Evolutionary conservation across 768 basidiomycete species (phyloP), one percentile per base, ranked within the genome.

Genomic region (Crucibulum laeve): DNA sequence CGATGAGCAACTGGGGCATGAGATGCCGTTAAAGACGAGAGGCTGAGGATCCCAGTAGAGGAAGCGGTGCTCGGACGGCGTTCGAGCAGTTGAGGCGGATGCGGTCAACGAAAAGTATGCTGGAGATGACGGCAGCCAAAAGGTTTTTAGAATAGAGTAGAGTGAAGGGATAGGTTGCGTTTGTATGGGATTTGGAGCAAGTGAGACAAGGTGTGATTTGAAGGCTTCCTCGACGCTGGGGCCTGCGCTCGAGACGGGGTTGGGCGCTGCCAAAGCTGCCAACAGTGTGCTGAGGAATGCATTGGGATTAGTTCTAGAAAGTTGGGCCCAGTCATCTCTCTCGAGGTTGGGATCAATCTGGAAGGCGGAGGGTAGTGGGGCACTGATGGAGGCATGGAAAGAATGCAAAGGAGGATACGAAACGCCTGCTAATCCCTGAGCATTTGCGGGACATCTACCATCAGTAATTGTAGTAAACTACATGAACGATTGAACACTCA

Each of bases 11-110:
- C 55, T 69, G 0, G 87, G 84, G 51, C 88, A 91, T 1, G 78
- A 70, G 34, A 91, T 84, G 3, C 88, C 88, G 47, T 89, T 87
- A 67, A 90, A 87, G 6, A 88, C 79, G 37, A 91, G 77, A 1
- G 87, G 84, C 38, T 82, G 80, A 0, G 88, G 88, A 48, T 91
- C 88, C 88, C 88, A 91, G 52, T 87, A 91, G n/a, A 91, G 65
- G 62, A 91, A 91, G 3, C 77, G 78, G 49, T 89, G 82, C 42
- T 87, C 80, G 4, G 83, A 81, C 2, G 83, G 80, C 0, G 78
- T 84, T 28, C 85, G 80, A 8, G 82, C 70, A 5, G 74, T 77
- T 7, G 80, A 79, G 1, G 84, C 74, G 1, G 85, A 87, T 19
- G 84, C 84, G 7, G 87, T 88, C 28, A 88, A 69, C 0, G 81